A percentile compares a stretch with the other conserved stretches of the same genome.
These are phyloP conservation scores for Aureobasidium musti DNA, from an alignment of 2,329 filamentous ascomycete species.

Conservation along the genomic window DNA sequence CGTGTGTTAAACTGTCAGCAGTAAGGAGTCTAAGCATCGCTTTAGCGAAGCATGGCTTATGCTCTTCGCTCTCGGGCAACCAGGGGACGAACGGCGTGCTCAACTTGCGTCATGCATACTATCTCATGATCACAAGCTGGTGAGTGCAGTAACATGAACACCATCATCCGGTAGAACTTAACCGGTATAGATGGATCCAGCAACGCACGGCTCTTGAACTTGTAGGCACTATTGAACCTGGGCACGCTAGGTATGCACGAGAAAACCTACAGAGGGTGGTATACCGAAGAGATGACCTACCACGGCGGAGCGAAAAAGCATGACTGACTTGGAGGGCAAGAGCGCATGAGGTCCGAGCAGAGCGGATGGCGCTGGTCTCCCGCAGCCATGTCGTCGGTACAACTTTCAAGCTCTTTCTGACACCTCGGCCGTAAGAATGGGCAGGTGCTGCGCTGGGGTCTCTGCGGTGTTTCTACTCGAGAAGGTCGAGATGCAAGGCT, in stretches of 20 bases:
- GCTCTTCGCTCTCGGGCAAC: background rate
- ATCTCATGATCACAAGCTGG: background rate
- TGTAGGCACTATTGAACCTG: background rate
- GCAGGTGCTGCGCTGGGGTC: background rate
- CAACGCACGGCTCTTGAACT: slow-evolving; percentile 7
- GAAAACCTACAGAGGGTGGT: background rate
- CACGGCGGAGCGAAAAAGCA: background rate
- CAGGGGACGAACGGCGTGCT: background rate
- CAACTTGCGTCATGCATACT: background rate
- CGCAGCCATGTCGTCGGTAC: slow-evolving; percentile 14
- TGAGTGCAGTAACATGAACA: background rate
- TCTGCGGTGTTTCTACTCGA: background rate
- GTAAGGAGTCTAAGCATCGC: background rate
- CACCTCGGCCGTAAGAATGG: slow-evolving; percentile 5
- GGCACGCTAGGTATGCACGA: slow-evolving; percentile 12
- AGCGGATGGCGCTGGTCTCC: background rate
- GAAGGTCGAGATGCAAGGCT: background rate
- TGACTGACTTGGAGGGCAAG: background rate
- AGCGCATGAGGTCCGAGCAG: background rate
- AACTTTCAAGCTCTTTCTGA: slow-evolving; percentile 8
- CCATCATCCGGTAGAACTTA: slow-evolving; percentile 3
- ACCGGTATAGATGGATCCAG: slow-evolving; percentile 7
- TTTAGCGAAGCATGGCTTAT: background rate
- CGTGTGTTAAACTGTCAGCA: background rate
- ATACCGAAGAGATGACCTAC: background rate